Conservation (phyloP, 306 rosid genomes). For the Fragaria vesca region DNA sequence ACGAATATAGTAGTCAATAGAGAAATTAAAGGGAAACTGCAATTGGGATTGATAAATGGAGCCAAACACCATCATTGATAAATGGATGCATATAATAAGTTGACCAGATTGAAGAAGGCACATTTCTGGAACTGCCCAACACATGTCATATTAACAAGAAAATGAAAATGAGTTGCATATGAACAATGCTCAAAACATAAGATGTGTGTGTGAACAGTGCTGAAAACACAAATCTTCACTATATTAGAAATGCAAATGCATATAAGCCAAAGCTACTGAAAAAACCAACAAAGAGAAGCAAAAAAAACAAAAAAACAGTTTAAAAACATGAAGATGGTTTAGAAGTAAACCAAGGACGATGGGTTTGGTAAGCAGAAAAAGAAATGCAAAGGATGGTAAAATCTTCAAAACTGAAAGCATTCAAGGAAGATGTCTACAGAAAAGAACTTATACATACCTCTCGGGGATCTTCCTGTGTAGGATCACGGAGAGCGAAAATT, state of each 20-base stretch:
- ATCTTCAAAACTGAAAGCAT: neutral
- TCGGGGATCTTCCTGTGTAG: constrained; percentile 98
- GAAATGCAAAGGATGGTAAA: neutral
- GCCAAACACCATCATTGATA: too few relatives aligned
- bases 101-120: neutral
- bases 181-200: neutral
- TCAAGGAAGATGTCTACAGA: constrained; percentile 10
- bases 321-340: neutral
- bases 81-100: neutral
- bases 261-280: neutral
- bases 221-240: neutral
- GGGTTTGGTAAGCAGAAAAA: neutral
- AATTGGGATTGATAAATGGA: neutral
- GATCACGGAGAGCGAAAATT: constrained; percentile 87
- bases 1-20: neutral
- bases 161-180: neutral
- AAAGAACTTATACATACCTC: constrained; percentile 52
- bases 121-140: neutral
- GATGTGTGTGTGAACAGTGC: neutral
- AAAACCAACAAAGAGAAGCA: neutral
- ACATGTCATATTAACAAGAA: neutral
- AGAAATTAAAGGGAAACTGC: neutral
- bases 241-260: neutral
- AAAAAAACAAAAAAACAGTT: neutral
- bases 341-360: neutral